A percentile compares a stretch with the other conserved stretches of the same genome.
These are phyloP conservation scores for Hypomontagnella submonticulosa DNA, from an alignment of 495 filamentous ascomycete species.

Conservation along the genomic window DNA sequence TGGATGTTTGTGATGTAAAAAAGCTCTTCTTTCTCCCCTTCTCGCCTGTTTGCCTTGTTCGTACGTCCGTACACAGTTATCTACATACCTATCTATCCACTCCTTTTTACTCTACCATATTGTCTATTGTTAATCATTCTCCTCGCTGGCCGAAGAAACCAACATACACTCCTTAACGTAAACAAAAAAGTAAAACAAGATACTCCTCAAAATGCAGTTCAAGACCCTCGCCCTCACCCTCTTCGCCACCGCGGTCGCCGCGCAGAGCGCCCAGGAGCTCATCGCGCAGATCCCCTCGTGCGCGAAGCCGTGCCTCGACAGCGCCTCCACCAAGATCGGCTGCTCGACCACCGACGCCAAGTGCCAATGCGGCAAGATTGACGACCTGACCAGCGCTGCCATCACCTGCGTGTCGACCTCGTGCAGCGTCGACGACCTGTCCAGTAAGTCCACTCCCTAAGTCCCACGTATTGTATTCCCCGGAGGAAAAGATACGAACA, in stretches of 20 bases:
- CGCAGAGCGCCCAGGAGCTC: constrained; percentile 35
- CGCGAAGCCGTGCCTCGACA: constrained; percentile 43
- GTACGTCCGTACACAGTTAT: constrained; percentile 3
- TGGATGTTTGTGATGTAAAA: constrained; percentile 27
- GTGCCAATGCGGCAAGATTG: constrained; percentile 45
- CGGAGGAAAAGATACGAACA: neutral
- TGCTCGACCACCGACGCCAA: constrained; percentile 41
- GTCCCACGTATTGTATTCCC: neutral
- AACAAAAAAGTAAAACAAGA: neutral
- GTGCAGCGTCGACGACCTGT: constrained; percentile 39
- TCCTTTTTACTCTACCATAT: constrained; percentile 4
- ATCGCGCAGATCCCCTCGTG: constrained; percentile 43
- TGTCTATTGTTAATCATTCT: constrained; percentile 36
- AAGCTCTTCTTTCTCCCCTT: constrained; percentile 2
- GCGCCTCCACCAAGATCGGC: constrained; percentile 32
- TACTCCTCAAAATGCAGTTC: constrained; percentile 40
- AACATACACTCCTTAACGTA: constrained; percentile 19
- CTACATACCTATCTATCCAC: too few relatives aligned
- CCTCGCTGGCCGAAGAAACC: constrained; percentile 11
- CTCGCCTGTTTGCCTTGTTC: constrained; percentile 5
- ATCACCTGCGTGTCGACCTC: constrained; percentile 33
- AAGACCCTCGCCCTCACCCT: constrained; percentile 34
- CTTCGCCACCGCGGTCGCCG: constrained; percentile 33
- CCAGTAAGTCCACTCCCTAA: constrained; percentile 34
- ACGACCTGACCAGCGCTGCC: constrained; percentile 23